phyloP scores from a whole-genome alignment of 331 rosid species.

The Dryas integrifolia region DNA sequence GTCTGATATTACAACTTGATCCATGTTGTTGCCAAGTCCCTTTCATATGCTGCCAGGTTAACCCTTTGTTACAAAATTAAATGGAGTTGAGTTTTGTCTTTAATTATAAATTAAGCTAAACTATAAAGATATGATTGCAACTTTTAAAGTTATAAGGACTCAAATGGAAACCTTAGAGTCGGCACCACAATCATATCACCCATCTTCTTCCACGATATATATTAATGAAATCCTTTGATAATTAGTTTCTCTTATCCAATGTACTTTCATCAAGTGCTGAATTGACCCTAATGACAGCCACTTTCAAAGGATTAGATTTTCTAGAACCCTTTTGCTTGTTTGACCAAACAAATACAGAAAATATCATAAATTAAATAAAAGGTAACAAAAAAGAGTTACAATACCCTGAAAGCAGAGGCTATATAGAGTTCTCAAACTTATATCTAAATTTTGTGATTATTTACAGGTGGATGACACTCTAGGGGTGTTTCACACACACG shows the following conservation, averaged over 20 bases:
- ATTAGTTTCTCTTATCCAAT: not conserved
- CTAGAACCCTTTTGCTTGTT: not conserved
- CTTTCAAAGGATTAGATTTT: not conserved
- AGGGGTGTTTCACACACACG: conserved; percentile 94
- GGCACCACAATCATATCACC: not conserved
- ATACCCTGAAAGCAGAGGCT: too few relatives aligned
- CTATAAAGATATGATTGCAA: too few relatives aligned
- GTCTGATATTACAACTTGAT: too few relatives aligned
- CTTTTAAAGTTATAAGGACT: too few relatives aligned
- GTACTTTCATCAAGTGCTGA: not conserved
- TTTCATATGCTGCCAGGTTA: too few relatives aligned
- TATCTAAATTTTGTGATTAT: not conserved
- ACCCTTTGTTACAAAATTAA: too few relatives aligned
- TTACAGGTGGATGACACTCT: conserved; percentile 83
- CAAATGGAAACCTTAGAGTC: not conserved
- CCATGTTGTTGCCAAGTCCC: too few relatives aligned
- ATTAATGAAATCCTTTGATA: too few relatives aligned
- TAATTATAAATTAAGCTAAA: too few relatives aligned
- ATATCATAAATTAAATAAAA: not conserved
- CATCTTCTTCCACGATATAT: not conserved
- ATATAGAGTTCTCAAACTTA: too few relatives aligned
- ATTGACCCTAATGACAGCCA: conserved; percentile 15
- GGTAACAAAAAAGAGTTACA: not conserved
- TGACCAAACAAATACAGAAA: not conserved
- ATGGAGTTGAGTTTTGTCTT: too few relatives aligned